A percentile compares a stretch with the other conserved stretches of the same genome.
Conservation (phyloP, 305 asterid species). For the Rubia balearica region DNA sequence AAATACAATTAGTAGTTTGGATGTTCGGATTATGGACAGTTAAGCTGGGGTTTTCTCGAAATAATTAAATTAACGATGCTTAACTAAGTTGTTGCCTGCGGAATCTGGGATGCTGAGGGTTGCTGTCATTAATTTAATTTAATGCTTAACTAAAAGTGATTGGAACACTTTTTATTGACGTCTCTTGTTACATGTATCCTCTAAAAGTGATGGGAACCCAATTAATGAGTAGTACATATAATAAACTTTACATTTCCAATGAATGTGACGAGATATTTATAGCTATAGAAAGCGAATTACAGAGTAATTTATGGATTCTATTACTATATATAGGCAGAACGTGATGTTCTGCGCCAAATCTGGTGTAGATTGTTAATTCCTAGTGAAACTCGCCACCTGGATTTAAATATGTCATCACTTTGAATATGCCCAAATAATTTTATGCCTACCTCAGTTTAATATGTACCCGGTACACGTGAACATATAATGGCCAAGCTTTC, state of each 20-base stretch:
- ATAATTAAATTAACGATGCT: not conserved
- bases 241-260: not conserved
- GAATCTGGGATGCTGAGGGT: constrained; percentile 18
- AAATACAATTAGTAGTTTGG: not conserved
- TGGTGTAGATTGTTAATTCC: constrained; percentile 24
- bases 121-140: constrained; percentile 1
- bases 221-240: not conserved
- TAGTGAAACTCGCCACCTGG: constrained; percentile 29
- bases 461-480: constrained; percentile 38
- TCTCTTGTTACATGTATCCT: too few relatives aligned
- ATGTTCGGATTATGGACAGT: constrained; percentile 13
- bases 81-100: constrained; percentile 8
- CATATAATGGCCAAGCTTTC: constrained; percentile 39
- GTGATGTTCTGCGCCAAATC: constrained; percentile 19
- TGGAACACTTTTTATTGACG: too few relatives aligned
- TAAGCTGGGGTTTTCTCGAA: not conserved
- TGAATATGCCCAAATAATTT: constrained; percentile 14
- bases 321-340: constrained; percentile 9
- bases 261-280: not conserved
- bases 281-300: not conserved
- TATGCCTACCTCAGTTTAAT: not conserved
- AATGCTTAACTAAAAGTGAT: too few relatives aligned
- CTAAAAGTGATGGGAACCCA: too few relatives aligned
- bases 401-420: constrained; percentile 13
- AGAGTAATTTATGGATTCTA: constrained; percentile 1